Percentiles rank a stretch among this genome's conserved stretches.
Conservation (phyloP, 768 basidiomycete genomes). For the Chlorophyllum brunneum region DNA sequence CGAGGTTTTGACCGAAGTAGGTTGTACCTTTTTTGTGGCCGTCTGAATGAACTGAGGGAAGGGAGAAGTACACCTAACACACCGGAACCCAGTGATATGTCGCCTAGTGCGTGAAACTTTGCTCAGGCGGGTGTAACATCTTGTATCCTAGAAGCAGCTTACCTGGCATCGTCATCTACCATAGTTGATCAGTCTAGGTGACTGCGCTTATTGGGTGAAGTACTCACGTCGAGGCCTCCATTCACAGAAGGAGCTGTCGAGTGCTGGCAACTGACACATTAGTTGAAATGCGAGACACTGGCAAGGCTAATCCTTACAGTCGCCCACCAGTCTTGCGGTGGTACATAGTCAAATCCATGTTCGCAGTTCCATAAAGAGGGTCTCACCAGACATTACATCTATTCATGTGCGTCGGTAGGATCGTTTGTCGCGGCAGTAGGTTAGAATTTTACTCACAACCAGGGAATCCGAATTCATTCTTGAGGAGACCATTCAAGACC, state of each 20-base stretch:
- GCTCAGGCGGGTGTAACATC: too few species aligned
- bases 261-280: too few species aligned
- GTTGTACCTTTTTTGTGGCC: constrained; percentile 34
- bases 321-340: constrained; percentile 56
- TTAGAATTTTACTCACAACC: constrained; percentile 54
- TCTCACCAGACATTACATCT: constrained; percentile 45
- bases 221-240: constrained; percentile 55
- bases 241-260: constrained; percentile 51
- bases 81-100: constrained; percentile 4
- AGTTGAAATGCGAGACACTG: neutral
- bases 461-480: constrained; percentile 64
- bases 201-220: neutral
- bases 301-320: constrained; percentile 32
- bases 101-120: constrained; percentile 32
- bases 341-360: neutral
- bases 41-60: neutral
- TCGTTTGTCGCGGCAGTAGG: too few species aligned
- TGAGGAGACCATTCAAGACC: constrained; percentile 55
- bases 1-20: constrained; percentile 61
- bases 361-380: neutral
- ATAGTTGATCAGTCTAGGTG: neutral
- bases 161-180: constrained; percentile 72
- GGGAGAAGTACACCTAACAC: neutral
- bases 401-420: constrained; percentile 17
- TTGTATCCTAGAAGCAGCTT: too few species aligned